Evolutionary conservation across 2,329 filamentous ascomycete species (phyloP).

Genomic region (Colletotrichum sp.): DNA sequence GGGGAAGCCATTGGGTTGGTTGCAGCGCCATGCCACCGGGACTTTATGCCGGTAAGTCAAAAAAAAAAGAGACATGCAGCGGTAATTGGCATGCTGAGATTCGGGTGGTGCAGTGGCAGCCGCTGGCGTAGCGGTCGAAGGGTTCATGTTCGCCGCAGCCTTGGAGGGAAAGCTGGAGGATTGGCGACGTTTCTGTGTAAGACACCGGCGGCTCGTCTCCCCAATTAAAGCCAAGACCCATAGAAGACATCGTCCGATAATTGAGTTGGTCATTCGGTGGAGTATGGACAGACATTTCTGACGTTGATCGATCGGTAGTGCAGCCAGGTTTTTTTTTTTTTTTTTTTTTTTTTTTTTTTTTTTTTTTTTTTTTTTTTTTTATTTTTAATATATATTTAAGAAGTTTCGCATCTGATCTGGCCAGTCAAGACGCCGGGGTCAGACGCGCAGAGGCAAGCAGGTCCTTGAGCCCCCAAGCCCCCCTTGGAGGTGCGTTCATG

Average conservation of each 20-base stretch:
- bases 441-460: slow-evolving; percentile 4
- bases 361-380: too few relatives aligned
- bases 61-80: not conserved
- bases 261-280: slow-evolving; percentile 5
- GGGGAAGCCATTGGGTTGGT: not conserved
- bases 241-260: slow-evolving; percentile 17
- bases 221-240: not conserved
- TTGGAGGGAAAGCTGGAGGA: not conserved
- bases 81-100: not conserved
- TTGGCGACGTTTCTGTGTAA: not conserved
- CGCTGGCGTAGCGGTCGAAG: not conserved
- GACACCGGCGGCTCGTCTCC: not conserved
- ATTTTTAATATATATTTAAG: not conserved
- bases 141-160: not conserved
- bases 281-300: slow-evolving; percentile 14
- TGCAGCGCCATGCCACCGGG: not conserved
- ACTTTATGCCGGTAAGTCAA: slow-evolving; percentile 1
- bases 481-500: slow-evolving; percentile 7
- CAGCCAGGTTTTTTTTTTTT: not conserved
- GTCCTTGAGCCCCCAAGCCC: not conserved
- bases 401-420: slow-evolving; percentile 5
- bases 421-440: not conserved
- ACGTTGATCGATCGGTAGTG: slow-evolving; percentile 10
- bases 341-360: too few relatives aligned
- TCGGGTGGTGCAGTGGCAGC: not conserved